Evolutionary conservation across 1,284 basidiomycete species (phyloP).

Genomic region (Fereydounia khargensis): DNA sequence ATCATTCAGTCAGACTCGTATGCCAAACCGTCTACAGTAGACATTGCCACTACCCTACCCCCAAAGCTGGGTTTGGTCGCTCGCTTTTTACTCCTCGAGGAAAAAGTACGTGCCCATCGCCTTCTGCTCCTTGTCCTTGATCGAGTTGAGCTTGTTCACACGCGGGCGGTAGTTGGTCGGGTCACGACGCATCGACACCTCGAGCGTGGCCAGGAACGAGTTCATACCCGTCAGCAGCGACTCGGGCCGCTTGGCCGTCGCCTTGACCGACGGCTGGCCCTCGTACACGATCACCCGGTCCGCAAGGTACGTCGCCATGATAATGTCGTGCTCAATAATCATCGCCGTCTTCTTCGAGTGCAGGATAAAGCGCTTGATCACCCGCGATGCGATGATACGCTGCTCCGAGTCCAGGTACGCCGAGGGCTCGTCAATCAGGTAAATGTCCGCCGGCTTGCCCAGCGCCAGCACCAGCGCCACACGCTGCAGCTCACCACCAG

Average conservation of each 20-base stretch:
- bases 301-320: constrained; percentile 55
- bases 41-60: too few species aligned
- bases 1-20: too few species aligned
- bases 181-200: constrained; percentile 56
- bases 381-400: constrained; percentile 55
- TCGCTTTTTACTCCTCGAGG: constrained; percentile 51
- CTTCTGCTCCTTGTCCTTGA: constrained; percentile 58
- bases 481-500: constrained; percentile 56
- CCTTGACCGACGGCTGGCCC: constrained; percentile 52
- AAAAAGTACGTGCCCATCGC: constrained; percentile 55
- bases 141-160: constrained; percentile 56
- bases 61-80: too few species aligned
- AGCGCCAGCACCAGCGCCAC: constrained; percentile 55
- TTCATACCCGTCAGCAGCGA: constrained; percentile 56
- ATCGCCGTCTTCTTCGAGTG: constrained; percentile 57
- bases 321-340: constrained; percentile 58
- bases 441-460: constrained; percentile 56
- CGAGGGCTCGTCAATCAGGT: constrained; percentile 57
- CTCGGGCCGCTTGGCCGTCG: constrained; percentile 50
- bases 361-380: constrained; percentile 58
- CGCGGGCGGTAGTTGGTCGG: constrained; percentile 55
- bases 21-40: too few species aligned
- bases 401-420: constrained; percentile 57
- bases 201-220: constrained; percentile 51
- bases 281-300: constrained; percentile 56